These are phyloP conservation scores for Penicillium silybi DNA, from an alignment of 495 filamentous ascomycete genomes.

Conservation along the genomic window DNA sequence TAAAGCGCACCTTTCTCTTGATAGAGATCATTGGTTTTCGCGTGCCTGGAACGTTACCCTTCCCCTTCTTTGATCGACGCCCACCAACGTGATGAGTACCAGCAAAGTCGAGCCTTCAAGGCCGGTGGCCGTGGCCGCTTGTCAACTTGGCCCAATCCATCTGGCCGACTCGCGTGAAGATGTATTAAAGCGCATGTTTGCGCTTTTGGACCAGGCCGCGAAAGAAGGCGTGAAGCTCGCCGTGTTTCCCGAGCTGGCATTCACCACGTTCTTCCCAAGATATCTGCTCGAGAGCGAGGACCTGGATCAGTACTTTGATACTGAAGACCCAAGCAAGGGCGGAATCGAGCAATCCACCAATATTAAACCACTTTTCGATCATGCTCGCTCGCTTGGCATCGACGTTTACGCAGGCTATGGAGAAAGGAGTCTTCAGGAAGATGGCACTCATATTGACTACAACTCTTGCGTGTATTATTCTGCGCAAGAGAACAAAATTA, in stretches of 20 bases:
- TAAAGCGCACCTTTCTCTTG: too few relatives aligned
- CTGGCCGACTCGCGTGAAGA: constrained; percentile 28
- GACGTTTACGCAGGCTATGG: constrained; percentile 49
- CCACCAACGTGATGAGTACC: neutral
- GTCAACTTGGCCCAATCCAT: constrained; percentile 41
- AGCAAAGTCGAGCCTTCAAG: too few relatives aligned
- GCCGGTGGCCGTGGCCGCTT: constrained; percentile 31
- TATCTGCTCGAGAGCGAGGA: constrained; percentile 32
- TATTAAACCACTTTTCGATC: constrained; percentile 43
- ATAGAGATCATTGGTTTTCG: neutral
- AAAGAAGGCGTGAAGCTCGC: constrained; percentile 36
- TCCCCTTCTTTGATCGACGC: neutral
- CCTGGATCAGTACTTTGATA: constrained; percentile 43
- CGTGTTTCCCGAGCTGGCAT: constrained; percentile 45
- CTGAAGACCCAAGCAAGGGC: constrained; percentile 24
- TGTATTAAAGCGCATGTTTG: constrained; percentile 38
- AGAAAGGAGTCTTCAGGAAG: constrained; percentile 24
- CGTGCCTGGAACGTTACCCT: neutral
- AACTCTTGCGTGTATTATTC: constrained; percentile 47
- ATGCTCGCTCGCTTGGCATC: constrained; percentile 34
- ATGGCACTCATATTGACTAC: constrained; percentile 30
- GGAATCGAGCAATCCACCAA: constrained; percentile 27
- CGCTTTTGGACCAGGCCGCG: constrained; percentile 35
- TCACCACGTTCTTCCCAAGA: constrained; percentile 50
- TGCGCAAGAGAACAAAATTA: constrained; percentile 30